Conservation (phyloP, 1,139 yeast species). For the Magnusiomyces suaveolens region DNA sequence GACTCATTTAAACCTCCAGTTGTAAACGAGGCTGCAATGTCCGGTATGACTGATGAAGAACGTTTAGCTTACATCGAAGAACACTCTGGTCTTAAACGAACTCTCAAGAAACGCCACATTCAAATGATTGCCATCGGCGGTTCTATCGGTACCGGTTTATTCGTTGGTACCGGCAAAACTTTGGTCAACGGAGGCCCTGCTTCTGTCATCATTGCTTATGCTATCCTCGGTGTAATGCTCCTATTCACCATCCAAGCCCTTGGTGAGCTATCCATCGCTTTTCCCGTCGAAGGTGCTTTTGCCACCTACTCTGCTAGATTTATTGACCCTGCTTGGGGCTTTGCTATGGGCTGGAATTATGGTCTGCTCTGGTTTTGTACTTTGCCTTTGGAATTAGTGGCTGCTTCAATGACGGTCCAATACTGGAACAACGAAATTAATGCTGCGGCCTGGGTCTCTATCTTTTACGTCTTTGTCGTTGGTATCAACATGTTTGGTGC, state of each 20-base stretch:
- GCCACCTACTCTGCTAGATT: constrained; percentile 61
- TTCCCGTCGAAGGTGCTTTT: constrained; percentile 75
- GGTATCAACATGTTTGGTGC: constrained; percentile 57
- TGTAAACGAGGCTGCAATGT: constrained; percentile 16
- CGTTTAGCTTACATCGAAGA: constrained; percentile 27
- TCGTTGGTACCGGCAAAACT: constrained; percentile 67
- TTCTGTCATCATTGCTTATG: constrained; percentile 58
- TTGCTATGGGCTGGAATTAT: constrained; percentile 77
- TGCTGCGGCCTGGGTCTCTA: constrained; percentile 57
- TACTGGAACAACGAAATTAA: constrained; percentile 52
- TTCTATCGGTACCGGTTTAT: constrained; percentile 71
- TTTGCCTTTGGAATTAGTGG: constrained; percentile 65
- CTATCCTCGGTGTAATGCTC: constrained; percentile 60
- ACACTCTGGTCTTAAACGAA: constrained; percentile 34
- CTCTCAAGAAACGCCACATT: constrained; percentile 41
- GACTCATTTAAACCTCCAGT: constrained; percentile 26
- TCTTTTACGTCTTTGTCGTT: constrained; percentile 50
- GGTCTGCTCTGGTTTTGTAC: constrained; percentile 69
- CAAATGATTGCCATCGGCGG: constrained; percentile 78
- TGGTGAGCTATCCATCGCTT: constrained; percentile 76
- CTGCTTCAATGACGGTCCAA: constrained; percentile 61
- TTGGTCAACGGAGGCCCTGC: constrained; percentile 72
- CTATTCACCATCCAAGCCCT: constrained; percentile 73
- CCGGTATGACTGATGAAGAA: constrained; percentile 23
- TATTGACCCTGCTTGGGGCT: constrained; percentile 70